Evolutionary conservation across 2,329 filamentous ascomycete genomes (phyloP), one percentile per base, ranked within the genome.

Genomic region (Drechslerella stenobrocha): DNA sequence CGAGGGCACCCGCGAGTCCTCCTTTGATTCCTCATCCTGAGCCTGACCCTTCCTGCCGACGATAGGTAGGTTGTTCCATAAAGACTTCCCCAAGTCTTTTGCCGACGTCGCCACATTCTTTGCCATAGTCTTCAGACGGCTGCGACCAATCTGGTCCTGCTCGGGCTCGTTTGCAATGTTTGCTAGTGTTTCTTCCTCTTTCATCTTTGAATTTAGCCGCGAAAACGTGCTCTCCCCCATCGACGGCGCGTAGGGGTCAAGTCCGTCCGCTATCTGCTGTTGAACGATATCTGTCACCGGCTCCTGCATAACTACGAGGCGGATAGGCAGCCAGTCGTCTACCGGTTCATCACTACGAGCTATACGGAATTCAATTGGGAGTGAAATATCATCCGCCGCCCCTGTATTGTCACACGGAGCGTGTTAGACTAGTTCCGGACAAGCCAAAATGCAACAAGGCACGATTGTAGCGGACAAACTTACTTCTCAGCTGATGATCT

Each of bases 401-500:
- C n/a, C n/a, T n/a, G n/a, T n/a, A n/a, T n/a, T n/a, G n/a, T n/a
- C n/a, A n/a, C n/a, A n/a, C n/a, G n/a, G n/a, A n/a, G n/a, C n/a
- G n/a, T n/a, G n/a, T n/a, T n/a, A n/a, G n/a, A n/a, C n/a, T n/a
- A n/a, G n/a, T n/a, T n/a, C n/a, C n/a, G n/a, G n/a, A n/a, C n/a
- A n/a, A n/a, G n/a, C n/a, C n/a, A n/a, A n/a, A n/a, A n/a, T n/a
- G n/a, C n/a, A n/a, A n/a, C n/a, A n/a, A n/a, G n/a, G n/a, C n/a
- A n/a, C n/a, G n/a, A n/a, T n/a, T n/a, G n/a, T n/a, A n/a, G n/a
- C n/a, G n/a, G n/a, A n/a, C n/a, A n/a, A n/a, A n/a, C n/a, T n/a
- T n/a, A 67, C 63, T 3, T 23, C 53, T 44, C 26, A 67, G 34
- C 24, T 67, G 63, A n/a, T 66, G 51, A 28, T 66, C 52, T 30